Base-by-base conservation (phyloP, 768 basidiomycete species). In the Naganishia vishniacii region DNA sequence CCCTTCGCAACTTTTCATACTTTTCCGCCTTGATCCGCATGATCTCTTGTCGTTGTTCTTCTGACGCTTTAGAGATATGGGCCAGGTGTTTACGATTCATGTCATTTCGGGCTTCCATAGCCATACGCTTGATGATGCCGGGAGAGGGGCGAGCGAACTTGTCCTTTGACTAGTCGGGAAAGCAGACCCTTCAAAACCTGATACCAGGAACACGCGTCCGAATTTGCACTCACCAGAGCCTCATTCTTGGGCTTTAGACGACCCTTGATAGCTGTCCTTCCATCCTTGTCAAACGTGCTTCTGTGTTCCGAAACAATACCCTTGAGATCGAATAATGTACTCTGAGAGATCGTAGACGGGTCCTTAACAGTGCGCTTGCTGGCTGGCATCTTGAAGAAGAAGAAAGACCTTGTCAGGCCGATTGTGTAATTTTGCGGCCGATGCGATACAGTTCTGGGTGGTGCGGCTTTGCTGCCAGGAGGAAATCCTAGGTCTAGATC, bases 221-320 rank as follows among this genome's bases (percentile, higher is more conserved):
- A 3, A 15, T 13, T 32, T 2, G 8, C 8, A 29, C 62, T 63
- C 15, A 62, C 56, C 46, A 56, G 48, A 45, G 31, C 59, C 32
- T 32, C 44, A 71, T 68, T 61, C 69, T 31, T 53, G 11, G 48
- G 48, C 68, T 23, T 65, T 56, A 26, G 53, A 15, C 37, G 41
- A 51, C 74, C 73, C 42, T 70, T 73, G 32, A 71, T 67, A 12
- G 75, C 65, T 23, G 63, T 56, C 16, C 68, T 45, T 0, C 76
- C 76, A 67, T 77, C 76, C 58, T 72, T 75, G 12, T 68, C 48
- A 56, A 77, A 73, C 28, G 59, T 44, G 62, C 71, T 70, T 32
- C 66, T 69, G 65, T 77, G 74, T 48, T 77, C 74, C 4, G 74
- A 75, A 29, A 73, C 67, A 28, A 77, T 69, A 4, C 73, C 70